Conservation (phyloP, 495 filamentous ascomycete genomes). For the Cenococcum geophilum region DNA sequence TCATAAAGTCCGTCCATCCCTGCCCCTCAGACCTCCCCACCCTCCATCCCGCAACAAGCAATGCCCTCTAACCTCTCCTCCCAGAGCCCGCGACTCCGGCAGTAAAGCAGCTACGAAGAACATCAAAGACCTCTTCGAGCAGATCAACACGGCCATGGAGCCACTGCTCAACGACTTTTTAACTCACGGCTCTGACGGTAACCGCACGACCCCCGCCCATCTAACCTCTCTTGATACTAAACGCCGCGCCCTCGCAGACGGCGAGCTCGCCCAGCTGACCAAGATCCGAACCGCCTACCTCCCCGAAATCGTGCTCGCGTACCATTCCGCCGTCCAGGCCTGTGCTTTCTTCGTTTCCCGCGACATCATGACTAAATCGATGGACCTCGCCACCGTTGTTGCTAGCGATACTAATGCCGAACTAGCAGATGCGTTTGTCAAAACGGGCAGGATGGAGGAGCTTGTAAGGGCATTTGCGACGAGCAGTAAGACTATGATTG, state of each 20-base stretch:
- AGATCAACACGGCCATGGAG: conserved; percentile 11
- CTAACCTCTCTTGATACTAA: background rate
- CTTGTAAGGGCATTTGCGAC: conserved; percentile 67
- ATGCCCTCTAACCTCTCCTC: background rate
- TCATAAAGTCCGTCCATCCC: conserved; percentile 25
- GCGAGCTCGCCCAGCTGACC: conserved; percentile 24
- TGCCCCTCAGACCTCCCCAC: conserved; percentile 1
- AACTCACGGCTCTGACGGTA: conserved; percentile 2
- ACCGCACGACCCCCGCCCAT: background rate
- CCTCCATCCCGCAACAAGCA: background rate
- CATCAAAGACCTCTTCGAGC: conserved; percentile 21
- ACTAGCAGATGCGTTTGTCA: conserved; percentile 58
- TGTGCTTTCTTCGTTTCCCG: conserved; percentile 57
- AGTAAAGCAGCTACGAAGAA: conserved; percentile 11
- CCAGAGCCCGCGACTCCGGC: background rate
- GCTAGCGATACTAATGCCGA: conserved; percentile 56
- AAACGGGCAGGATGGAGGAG: conserved; percentile 65
- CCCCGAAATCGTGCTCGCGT: conserved; percentile 76
- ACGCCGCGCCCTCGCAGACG: background rate
- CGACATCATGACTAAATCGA: conserved; percentile 63
- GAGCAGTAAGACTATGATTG: conserved; percentile 66
- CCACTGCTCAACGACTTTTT: conserved; percentile 15
- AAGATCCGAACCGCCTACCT: conserved; percentile 67
- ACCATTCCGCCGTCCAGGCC: conserved; percentile 65
- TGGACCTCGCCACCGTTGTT: conserved; percentile 67